Conservation (phyloP, 2,329 filamentous ascomycete genomes). For the Fusarium sp. region DNA sequence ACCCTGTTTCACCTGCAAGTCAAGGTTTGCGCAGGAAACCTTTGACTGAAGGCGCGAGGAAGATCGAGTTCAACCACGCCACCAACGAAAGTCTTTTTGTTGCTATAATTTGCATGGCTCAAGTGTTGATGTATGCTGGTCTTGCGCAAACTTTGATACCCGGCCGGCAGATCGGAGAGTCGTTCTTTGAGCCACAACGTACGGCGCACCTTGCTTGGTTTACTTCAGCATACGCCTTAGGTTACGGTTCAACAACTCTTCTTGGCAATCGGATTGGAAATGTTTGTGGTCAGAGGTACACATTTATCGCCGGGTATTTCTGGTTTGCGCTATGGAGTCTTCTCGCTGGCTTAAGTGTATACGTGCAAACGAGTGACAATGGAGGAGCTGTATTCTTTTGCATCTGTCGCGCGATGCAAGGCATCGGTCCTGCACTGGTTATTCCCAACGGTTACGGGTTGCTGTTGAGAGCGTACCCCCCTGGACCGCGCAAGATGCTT, state of each 20-base stretch:
- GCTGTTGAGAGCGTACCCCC: conserved; percentile 45
- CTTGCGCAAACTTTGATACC: conserved; percentile 45
- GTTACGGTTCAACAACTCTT: conserved; percentile 39
- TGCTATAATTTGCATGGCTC: conserved; percentile 46
- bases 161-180: conserved; percentile 38
- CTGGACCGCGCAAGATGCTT: conserved; percentile 43
- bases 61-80: conserved; percentile 45
- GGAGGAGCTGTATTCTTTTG: conserved; percentile 43
- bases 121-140: conserved; percentile 43
- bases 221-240: conserved; percentile 42
- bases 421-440: conserved; percentile 43
- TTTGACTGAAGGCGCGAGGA: conserved; percentile 40
- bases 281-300: conserved; percentile 43
- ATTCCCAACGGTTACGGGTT: conserved; percentile 45
- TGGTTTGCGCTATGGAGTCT: conserved; percentile 48
- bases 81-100: conserved; percentile 47
- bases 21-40: conserved; percentile 44
- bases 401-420: conserved; percentile 46
- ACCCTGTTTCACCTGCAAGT: conserved; percentile 16
- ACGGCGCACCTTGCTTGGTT: conserved; percentile 46
- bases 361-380: conserved; percentile 23
- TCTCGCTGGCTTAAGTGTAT: conserved; percentile 41
- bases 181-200: conserved; percentile 40
- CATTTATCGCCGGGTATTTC: conserved; percentile 44
- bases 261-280: conserved; percentile 44